These are phyloP conservation scores for Friedmanniomyces endolithicus DNA, from an alignment of 495 filamentous ascomycete species.

Conservation along the genomic window DNA sequence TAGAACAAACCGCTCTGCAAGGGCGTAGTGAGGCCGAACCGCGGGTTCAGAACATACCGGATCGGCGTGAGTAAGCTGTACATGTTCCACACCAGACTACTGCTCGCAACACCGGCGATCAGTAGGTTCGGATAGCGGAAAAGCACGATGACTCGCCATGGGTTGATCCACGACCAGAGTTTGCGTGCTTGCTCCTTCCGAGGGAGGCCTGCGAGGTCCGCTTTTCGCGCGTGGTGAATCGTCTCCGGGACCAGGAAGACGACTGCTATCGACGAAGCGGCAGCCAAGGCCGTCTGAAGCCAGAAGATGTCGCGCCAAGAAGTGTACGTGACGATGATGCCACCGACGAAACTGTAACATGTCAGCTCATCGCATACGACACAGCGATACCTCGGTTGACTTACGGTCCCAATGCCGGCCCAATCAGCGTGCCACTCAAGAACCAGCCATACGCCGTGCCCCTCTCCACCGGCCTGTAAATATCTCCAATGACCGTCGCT, in stretches of 20 bases:
- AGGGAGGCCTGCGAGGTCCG: conserved; percentile 41
- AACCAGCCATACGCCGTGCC: conserved; percentile 61
- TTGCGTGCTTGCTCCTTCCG: conserved; percentile 36
- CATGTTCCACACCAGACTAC: conserved; percentile 47
- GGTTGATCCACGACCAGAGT: conserved; percentile 50
- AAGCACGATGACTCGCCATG: conserved; percentile 46
- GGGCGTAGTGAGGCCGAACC: conserved; percentile 54
- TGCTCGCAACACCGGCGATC: conserved; percentile 46
- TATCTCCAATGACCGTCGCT: conserved; percentile 44
- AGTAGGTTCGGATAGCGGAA: conserved; percentile 53
- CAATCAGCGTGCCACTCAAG: conserved; percentile 54
- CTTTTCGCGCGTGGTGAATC: conserved; percentile 45
- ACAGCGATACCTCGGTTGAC: no score
- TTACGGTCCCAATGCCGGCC: conserved; percentile 53
- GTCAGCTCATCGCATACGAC: no score
- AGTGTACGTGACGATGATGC: conserved; percentile 55
- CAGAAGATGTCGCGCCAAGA: conserved; percentile 63
- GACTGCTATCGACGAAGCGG: conserved; percentile 44
- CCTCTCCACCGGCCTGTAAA: conserved; percentile 41
- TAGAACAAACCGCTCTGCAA: conserved; percentile 60
- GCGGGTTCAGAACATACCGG: conserved; percentile 60
- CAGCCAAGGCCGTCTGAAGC: conserved; percentile 54
- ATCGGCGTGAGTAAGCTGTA: conserved; percentile 59
- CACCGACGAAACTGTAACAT: conserved; percentile 31
- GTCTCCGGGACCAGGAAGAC: conserved; percentile 59